Base-by-base conservation (phyloP, 345 rosid species). In the Brassica nigra region DNA sequence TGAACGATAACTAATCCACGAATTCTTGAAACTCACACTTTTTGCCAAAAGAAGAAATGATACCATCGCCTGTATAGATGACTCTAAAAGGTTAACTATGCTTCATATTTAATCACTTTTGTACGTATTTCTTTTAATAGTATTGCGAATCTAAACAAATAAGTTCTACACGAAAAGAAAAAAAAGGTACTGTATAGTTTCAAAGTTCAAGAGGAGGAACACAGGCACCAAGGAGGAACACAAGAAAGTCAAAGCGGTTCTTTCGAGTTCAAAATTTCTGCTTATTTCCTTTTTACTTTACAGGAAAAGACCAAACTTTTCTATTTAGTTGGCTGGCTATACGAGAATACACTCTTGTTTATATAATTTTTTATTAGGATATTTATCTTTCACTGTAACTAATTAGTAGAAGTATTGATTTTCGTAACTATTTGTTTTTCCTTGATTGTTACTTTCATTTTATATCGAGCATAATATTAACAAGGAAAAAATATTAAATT, bases 181-280 rank as follows among this genome's bases (percentile, higher is more conserved):
- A 37, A 39, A 29, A 66, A 37, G 67, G 31, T 39, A 39, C 47
- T 39, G 47, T 4, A 29, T 27, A 59, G 28, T 20, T 18, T 33
- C n/a, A 31, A 68, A 77, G 29, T 6, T 47, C 49, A 47, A 0
- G 76, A 70, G 33, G 54, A 71, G 61, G 18, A 44, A 57, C 61
- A 73, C 73, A 4, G 28, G 36, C 58, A 66, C 54, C 68, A 58
- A 78, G 54, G 62, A 66, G 15, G 23, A 73, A 73, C 73, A 67
- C 20, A 66, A 73, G 30, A 79, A 78, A 73, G 78, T 79, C 82
- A 79, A 79, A 79, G 78, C 74, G 30, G 44, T 59, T 58, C 23
- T 31, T 73, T 79, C 69, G 68, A 79, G 82, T 79, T 66, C 2
- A 72, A 58, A 66, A 18, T 58, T 42, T 73, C 62, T 55, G 47